phyloP scores from a whole-genome alignment of 129 eudicot genomes.

The Helianthus annuus region HanXRQr2.0-SUNRISE NC_035446.2:98763971-98764470 shows the following conservation, averaged over 20 bases:
- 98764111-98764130: too few relatives aligned
- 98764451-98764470: too few relatives aligned
- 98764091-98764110: too few relatives aligned
- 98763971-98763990: too few relatives aligned
- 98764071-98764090: too few relatives aligned
- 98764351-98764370: conserved; percentile 5
- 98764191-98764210: conserved; percentile 30
- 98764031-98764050: too few relatives aligned
- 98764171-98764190: conserved; percentile 27
- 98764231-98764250: conserved; percentile 3
- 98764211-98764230: conserved; percentile 16
- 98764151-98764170: conserved; percentile 32
- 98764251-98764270: conserved; percentile 17
- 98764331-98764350: conserved; percentile 25
- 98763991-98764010: too few relatives aligned
- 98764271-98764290: conserved; percentile 28
- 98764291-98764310: conserved; percentile 31
- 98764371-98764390: conserved; percentile 11
- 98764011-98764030: too few relatives aligned
- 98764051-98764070: too few relatives aligned
- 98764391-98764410: not conserved
- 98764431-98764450: too few relatives aligned
- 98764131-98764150: not conserved
- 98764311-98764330: conserved; percentile 28
- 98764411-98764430: too few relatives aligned